These are phyloP conservation scores for Penicillium egyptiacum DNA, from an alignment of 495 filamentous ascomycete genomes.

Conservation along the genomic window DNA sequence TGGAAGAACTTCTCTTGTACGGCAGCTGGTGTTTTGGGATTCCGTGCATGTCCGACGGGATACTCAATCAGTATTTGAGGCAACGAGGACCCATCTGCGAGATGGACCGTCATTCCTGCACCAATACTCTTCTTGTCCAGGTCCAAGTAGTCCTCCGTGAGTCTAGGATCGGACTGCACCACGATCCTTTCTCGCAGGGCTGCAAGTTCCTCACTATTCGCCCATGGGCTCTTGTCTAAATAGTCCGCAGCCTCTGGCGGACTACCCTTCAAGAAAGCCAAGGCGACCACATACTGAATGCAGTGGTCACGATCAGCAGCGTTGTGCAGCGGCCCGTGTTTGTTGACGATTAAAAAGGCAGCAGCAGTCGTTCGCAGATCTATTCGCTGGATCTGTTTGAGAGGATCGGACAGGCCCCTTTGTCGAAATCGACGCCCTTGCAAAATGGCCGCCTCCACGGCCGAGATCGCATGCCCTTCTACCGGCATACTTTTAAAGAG, in stretches of 20 bases:
- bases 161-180: conserved; percentile 26
- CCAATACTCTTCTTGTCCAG: conserved; percentile 27
- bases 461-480: conserved; percentile 42
- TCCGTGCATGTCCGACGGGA: conserved; percentile 73
- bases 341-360: conserved; percentile 44
- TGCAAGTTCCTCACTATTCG: conserved; percentile 23
- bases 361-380: conserved; percentile 36
- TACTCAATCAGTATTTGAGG: conserved; percentile 82
- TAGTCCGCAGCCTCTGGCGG: conserved; percentile 37
- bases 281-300: conserved; percentile 43
- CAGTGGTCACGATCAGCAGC: conserved; percentile 51
- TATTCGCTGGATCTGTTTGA: conserved; percentile 29
- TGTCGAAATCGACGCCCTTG: conserved; percentile 15
- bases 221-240: conserved; percentile 37
- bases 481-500: conserved; percentile 41
- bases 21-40: conserved; percentile 73
- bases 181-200: conserved; percentile 32
- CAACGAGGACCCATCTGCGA: conserved; percentile 44
- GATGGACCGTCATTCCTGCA: conserved; percentile 24
- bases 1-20: conserved; percentile 76
- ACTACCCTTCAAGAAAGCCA: conserved; percentile 39
- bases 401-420: conserved; percentile 10
- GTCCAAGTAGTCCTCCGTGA: conserved; percentile 42
- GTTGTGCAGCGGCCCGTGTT: conserved; percentile 37
- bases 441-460: conserved; percentile 38